Base-by-base conservation (phyloP, 1,139 yeast genomes). In the Candida buenavistaensis region DNA sequence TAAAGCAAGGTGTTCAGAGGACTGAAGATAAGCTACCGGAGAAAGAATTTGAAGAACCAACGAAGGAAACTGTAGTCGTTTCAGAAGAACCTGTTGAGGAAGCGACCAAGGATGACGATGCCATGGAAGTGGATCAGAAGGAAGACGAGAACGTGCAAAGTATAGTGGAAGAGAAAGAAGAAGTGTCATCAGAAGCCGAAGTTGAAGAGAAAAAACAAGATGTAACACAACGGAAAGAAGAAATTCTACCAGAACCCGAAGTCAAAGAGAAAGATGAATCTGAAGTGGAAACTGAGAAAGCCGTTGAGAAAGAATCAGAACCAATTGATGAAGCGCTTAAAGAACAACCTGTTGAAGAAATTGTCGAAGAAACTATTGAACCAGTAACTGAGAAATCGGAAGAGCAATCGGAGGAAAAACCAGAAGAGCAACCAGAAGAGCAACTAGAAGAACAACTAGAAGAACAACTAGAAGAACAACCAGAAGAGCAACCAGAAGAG, bases 341-440 rank as follows among this genome's bases (percentile, higher is more conserved):
- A 2, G 26, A 19, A 11, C 33, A 25, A 9, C 33, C 23, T 17
- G 36, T 23, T 19, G 28, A 16, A 8, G 24, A 30, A 5, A 33
- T 21, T 20, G 34, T 25, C 33, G 36, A 12, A 26, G 38, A 30
- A 35, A 21, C 10, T 14, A 36, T 37, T 16, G 31, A 12, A 19
- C 43, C 35, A 4, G 37, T 38, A 21, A 47, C 27, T 12, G 32
- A 36, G 26, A 35, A 26, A 28, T 35, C 38, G n/a, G 36, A 28
- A 34, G 42, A 34, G 6, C 45, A 36, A 12, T 8, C 3, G 9
- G 41, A 28, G 21, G 32, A 20, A 15, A 36, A 29, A 8, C 24
- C 23, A n/a, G 33, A 37, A 14, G 32, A 22, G 19, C 36, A 37
- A 20, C 34, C 38, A 22, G 32, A 28, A 6, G 33, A 26, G 39